Percentiles rank a stretch among this genome's conserved stretches.
These are phyloP conservation scores for Lactifluus rugatus DNA, from an alignment of 768 basidiomycete genomes.

Conservation along the genomic window DNA sequence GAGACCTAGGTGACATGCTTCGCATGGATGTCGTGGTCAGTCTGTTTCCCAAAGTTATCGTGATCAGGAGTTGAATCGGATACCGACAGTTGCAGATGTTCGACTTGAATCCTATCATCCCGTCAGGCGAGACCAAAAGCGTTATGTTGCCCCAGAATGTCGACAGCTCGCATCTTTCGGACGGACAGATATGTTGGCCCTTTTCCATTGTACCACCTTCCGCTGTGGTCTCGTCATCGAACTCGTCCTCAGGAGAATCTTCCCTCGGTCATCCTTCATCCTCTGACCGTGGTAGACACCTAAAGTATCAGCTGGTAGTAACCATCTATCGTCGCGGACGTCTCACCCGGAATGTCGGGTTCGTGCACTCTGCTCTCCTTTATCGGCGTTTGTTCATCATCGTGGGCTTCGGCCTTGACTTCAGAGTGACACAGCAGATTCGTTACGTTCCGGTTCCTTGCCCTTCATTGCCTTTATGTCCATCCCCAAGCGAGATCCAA, in stretches of 20 bases:
- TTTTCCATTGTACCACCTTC: neutral
- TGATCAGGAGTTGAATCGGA: neutral
- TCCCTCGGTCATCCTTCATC: neutral
- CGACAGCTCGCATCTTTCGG: neutral
- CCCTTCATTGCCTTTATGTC: neutral
- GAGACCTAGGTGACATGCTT: neutral
- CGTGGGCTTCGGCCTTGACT: neutral
- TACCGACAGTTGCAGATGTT: conserved; percentile 2
- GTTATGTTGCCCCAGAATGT: neutral
- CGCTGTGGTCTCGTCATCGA: neutral
- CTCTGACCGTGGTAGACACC: neutral
- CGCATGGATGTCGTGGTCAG: conserved; percentile 14
- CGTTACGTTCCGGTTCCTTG: neutral
- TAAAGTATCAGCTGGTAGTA: conserved; percentile 2
- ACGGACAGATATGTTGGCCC: conserved; percentile 3
- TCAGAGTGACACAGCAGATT: conserved; percentile 1
- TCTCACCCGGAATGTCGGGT: conserved; percentile 5
- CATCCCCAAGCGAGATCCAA: neutral
- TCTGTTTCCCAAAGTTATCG: neutral
- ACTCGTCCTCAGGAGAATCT: neutral
- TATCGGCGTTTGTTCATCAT: neutral
- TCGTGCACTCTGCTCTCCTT: neutral
- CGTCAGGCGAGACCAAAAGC: conserved; percentile 2
- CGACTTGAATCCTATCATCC: neutral
- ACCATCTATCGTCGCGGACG: conserved; percentile 11